phyloP scores from a whole-genome alignment of 768 basidiomycete genomes.

The Tubosaeta sp. region DNA sequence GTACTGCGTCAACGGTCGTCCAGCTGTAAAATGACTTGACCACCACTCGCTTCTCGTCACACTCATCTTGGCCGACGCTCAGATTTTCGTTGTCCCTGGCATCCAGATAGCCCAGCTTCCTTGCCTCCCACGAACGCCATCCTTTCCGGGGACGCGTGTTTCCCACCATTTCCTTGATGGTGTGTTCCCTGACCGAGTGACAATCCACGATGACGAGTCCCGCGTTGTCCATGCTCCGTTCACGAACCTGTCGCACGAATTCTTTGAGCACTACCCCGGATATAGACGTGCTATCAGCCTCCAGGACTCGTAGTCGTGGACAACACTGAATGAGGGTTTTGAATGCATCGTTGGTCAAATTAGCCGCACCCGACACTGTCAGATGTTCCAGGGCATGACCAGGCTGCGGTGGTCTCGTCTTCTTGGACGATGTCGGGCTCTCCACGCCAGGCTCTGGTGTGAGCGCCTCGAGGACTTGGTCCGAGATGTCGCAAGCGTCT shows the following conservation, averaged over 20 bases:
- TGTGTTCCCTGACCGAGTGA: slow-evolving; percentile 57
- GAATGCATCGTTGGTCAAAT: slow-evolving; percentile 62
- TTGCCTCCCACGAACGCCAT: slow-evolving; percentile 71
- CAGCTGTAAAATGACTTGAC: slow-evolving; percentile 83
- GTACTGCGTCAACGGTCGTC: slow-evolving; percentile 81
- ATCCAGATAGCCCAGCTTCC: slow-evolving; percentile 68
- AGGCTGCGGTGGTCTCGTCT: slow-evolving; percentile 35
- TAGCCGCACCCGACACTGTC: slow-evolving; percentile 60
- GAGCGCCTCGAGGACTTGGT: slow-evolving; percentile 61
- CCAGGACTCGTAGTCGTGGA: slow-evolving; percentile 56
- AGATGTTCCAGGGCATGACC: slow-evolving; percentile 73
- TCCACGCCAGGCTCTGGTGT: slow-evolving; percentile 39
- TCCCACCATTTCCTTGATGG: slow-evolving; percentile 56
- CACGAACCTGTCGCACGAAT: slow-evolving; percentile 55
- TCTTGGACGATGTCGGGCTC: slow-evolving; percentile 6
- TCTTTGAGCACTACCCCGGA: slow-evolving; percentile 56
- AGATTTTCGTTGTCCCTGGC: slow-evolving; percentile 62
- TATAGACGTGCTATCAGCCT: slow-evolving; percentile 78
- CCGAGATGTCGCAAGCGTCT: slow-evolving; percentile 70
- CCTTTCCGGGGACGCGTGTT: slow-evolving; percentile 66
- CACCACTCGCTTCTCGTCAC: slow-evolving; percentile 66
- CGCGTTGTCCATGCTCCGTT: slow-evolving; percentile 47
- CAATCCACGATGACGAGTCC: slow-evolving; percentile 73
- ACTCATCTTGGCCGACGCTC: slow-evolving; percentile 75
- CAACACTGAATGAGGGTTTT: slow-evolving; percentile 62